phyloP scores from a whole-genome alignment of 208 protist species.

The Zelonia costaricensis region DNA sequence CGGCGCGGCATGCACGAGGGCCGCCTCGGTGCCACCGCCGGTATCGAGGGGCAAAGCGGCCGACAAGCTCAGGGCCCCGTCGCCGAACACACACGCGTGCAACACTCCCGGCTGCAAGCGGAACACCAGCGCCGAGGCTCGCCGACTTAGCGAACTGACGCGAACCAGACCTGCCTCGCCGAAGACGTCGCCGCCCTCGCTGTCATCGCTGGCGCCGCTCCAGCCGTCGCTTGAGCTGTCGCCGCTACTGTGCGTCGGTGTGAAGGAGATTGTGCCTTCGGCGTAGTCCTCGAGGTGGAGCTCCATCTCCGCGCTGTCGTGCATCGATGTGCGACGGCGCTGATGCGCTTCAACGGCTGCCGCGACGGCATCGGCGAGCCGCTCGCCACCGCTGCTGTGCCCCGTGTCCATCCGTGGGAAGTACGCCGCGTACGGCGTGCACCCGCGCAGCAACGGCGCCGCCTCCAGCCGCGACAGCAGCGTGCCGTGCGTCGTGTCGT shows the following conservation, averaged over 20 bases:
- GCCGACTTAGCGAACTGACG: too few relatives aligned
- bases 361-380: neutral
- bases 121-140: neutral
- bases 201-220: neutral
- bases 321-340: too few relatives aligned
- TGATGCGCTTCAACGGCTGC: too few relatives aligned
- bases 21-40: too few relatives aligned
- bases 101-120: neutral
- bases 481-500: conserved; percentile 19
- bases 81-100: neutral
- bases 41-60: neutral
- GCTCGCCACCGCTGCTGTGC: neutral
- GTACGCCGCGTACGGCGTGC: conserved; percentile 10
- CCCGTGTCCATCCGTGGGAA: neutral
- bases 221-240: neutral
- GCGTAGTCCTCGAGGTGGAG: neutral
- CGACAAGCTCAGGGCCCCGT: neutral
- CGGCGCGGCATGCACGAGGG: too few relatives aligned
- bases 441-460: neutral
- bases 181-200: too few relatives aligned
- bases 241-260: neutral
- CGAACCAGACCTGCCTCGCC: too few relatives aligned
- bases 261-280: neutral
- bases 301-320: too few relatives aligned
- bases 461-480: conserved; percentile 23